Evolutionary conservation across 495 filamentous ascomycete species (phyloP).

Genomic region (Podospora comata): DNA sequence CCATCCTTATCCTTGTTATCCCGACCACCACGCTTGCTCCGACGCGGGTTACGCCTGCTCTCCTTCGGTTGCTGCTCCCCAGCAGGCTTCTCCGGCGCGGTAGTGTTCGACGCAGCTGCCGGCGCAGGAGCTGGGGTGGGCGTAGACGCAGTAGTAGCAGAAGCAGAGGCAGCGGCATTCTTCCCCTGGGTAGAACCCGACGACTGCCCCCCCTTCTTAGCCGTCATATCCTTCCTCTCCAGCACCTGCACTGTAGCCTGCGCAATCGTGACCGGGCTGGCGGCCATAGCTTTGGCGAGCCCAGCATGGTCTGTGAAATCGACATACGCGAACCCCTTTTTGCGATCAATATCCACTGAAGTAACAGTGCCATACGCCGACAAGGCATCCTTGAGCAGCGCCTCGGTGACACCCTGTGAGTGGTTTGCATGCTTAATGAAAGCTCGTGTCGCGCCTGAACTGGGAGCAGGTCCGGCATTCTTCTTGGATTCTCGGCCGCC

Average conservation of each 20-base stretch:
- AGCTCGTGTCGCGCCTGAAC: slow-evolving; percentile 67
- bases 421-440: slow-evolving; percentile 92
- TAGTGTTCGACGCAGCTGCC: slow-evolving; percentile 1
- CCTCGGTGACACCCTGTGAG: slow-evolving; percentile 85
- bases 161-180: slow-evolving; percentile 13
- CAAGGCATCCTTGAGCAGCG: slow-evolving; percentile 68
- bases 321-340: slow-evolving; percentile 89
- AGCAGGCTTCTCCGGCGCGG: slow-evolving; percentile 6
- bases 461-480: slow-evolving; percentile 31
- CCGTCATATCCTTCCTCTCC: slow-evolving; percentile 64
- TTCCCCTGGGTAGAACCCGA: slow-evolving; percentile 12
- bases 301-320: slow-evolving; percentile 71
- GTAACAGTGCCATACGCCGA: slow-evolving; percentile 64
- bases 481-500: slow-evolving; percentile 14
- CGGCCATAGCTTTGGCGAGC: slow-evolving; percentile 72
- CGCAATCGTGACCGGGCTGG: slow-evolving; percentile 74
- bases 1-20: slow-evolving; percentile 18
- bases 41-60: slow-evolving; percentile 15
- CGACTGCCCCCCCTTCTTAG: slow-evolving; percentile 21
- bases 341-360: slow-evolving; percentile 83
- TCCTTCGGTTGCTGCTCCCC: slow-evolving; percentile 16
- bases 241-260: slow-evolving; percentile 83
- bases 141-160: neutral
- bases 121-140: neutral
- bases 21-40: slow-evolving; percentile 25